Conservation (phyloP, 2,329 filamentous ascomycete species). For the Hypoxylon sp. region DNA sequence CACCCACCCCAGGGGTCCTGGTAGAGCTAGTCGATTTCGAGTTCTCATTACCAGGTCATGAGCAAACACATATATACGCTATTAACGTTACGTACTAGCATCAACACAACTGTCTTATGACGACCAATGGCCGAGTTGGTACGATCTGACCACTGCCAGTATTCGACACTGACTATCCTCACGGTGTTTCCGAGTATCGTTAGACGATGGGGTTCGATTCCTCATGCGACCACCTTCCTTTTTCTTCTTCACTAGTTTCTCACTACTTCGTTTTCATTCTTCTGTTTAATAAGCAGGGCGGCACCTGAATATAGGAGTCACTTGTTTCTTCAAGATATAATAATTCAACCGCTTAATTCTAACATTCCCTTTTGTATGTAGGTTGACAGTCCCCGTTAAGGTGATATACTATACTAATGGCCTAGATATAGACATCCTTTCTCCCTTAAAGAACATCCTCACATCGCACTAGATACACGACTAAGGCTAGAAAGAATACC, state of each 20-base stretch:
- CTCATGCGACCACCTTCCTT: background rate
- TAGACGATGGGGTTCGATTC: background rate
- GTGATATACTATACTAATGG: background rate
- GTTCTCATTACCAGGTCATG: too few species aligned
- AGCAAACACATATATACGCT: background rate
- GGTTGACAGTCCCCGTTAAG: too few species aligned
- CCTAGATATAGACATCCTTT: background rate
- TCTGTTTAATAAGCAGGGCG: too few species aligned
- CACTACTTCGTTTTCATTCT: too few species aligned
- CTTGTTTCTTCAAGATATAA: too few species aligned
- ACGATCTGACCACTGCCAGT: background rate
- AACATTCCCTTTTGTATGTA: background rate
- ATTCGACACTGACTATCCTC: background rate
- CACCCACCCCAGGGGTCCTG: too few species aligned
- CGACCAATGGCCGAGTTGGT: background rate
- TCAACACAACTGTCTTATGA: background rate
- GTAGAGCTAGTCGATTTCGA: too few species aligned
- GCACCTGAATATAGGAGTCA: too few species aligned
- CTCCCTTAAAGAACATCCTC: background rate
- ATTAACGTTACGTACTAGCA: background rate
- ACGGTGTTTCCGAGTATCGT: background rate
- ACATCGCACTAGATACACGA: background rate
- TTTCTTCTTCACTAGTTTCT: background rate
- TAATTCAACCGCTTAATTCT: background rate
- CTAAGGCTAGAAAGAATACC: background rate